Evolutionary conservation across 306 rosid genomes (phyloP).

Genomic region (Vicia villosa): DNA sequence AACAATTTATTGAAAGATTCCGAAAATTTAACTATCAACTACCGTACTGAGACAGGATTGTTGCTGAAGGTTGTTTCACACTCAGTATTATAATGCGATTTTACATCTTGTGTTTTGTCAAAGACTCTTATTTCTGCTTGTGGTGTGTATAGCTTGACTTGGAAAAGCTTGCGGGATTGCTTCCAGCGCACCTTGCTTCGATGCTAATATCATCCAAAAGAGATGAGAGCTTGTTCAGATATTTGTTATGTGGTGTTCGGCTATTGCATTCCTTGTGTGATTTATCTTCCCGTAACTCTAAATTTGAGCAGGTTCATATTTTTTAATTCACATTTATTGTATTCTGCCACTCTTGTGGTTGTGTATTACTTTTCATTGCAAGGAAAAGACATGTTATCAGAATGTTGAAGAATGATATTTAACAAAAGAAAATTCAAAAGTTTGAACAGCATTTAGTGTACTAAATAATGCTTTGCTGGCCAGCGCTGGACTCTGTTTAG

Average conservation of each 20-base stretch:
- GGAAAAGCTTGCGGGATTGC: constrained; percentile 79
- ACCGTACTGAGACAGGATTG: constrained; percentile 54
- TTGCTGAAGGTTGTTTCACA: constrained; percentile 55
- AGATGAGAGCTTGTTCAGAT: constrained; percentile 62
- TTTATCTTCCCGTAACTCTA: constrained; percentile 79
- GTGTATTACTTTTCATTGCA: constrained; percentile 30
- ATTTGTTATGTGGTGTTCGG: constrained; percentile 74
- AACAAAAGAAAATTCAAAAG: neutral
- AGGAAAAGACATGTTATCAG: neutral
- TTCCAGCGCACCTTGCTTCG: constrained; percentile 81
- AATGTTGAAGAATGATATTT: constrained; percentile 32
- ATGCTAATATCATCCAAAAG: constrained; percentile 58
- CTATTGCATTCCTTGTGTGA: constrained; percentile 91
- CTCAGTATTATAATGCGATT: constrained; percentile 32
- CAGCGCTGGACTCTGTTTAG: neutral
- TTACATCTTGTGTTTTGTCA: constrained; percentile 26
- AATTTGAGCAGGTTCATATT: constrained; percentile 79
- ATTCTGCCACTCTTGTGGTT: constrained; percentile 26
- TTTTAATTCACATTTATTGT: constrained; percentile 17
- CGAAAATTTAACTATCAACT: constrained; percentile 66
- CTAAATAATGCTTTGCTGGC: constrained; percentile 20
- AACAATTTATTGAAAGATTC: constrained; percentile 71
- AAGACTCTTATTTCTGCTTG: constrained; percentile 33
- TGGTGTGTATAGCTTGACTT: constrained; percentile 70
- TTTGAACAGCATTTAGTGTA: constrained; percentile 15